Base-by-base conservation (phyloP, 2,329 filamentous ascomycete genomes). In the Aureobasidium melanogenum region DNA sequence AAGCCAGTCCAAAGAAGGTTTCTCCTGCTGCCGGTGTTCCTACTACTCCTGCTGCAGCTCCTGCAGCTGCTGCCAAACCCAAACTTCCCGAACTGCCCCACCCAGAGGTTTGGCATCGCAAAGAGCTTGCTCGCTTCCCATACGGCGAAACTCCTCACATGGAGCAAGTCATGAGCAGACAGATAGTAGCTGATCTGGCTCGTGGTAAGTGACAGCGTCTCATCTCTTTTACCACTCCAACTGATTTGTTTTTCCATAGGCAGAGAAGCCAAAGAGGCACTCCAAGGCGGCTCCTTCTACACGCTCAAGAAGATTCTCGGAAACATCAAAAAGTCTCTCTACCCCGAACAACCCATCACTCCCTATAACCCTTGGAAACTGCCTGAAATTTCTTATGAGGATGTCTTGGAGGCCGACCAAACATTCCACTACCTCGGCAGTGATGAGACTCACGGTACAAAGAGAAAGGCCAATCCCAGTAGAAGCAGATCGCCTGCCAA, bases 141-240 rank as follows among this genome's bases (percentile, higher is more conserved):
- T 71, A 71, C 30, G 69, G 69, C 30, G 70, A 72, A 62, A 72
- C 69, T 43, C 66, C 67, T 34, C 65, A 64, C 38, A 68, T 69
- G 66, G 66, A 68, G 63, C 50, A 63, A 47, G 55, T 64, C 24
- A 60, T 67, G 43, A 69, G 69, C 44, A 61, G 63, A 44, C 64
- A 69, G 63, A 70, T 72, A 41, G 64, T 66, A 28, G 62, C 62
- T 24, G 70, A 72, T 63, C 60, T 72, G 10, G 54, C 61, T 17
- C 65, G 66, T 43, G 62, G 69, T 69, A 61, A 66, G 67, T 64
- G 9, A 38, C 8, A 5, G 17, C 14, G 17, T 36, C 12, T 26
- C 15, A 10, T 38, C 14, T 24, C 2, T 9, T 4, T 38, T 24
- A n/a, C 12, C 17, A 28, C 22, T n/a, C 9, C 15, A 15, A 28